Evolutionary conservation across 2,329 filamentous ascomycete genomes (phyloP).

Genomic region (Talaromyces sp.): DNA sequence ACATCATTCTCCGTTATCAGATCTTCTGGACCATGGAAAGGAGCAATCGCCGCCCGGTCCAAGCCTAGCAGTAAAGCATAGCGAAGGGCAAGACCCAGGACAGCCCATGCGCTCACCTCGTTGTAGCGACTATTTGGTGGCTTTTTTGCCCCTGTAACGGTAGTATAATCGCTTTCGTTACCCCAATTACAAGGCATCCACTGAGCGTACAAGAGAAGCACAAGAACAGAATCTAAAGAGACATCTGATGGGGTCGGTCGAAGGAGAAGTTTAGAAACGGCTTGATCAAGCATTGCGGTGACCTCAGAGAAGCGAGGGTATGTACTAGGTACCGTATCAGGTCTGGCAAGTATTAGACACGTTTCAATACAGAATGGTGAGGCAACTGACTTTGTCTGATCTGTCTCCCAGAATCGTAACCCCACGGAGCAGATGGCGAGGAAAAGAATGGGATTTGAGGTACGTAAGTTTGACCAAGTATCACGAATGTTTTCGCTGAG

Average conservation of each 20-base stretch:
- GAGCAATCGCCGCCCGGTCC: conserved; percentile 18
- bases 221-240: conserved; percentile 22
- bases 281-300: conserved; percentile 7
- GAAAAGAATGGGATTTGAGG: conserved; percentile 19
- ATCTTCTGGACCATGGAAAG: conserved; percentile 16
- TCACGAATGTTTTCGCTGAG: conserved; percentile 18
- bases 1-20: conserved; percentile 20
- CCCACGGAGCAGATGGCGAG: conserved; percentile 24
- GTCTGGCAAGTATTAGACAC: not conserved
- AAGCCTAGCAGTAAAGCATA: conserved; percentile 23
- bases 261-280: conserved; percentile 13
- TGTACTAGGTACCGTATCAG: not conserved
- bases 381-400: conserved; percentile 11
- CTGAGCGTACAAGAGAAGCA: conserved; percentile 25
- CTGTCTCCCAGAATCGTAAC: conserved; percentile 21
- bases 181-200: conserved; percentile 24
- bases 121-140: conserved; percentile 21
- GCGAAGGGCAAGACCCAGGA: conserved; percentile 24
- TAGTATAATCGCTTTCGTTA: conserved; percentile 10
- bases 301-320: conserved; percentile 15
- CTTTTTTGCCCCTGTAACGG: not conserved
- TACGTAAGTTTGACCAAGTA: conserved; percentile 14
- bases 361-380: not conserved
- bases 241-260: conserved; percentile 22
- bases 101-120: conserved; percentile 25